A percentile compares a stretch with the other conserved stretches of the same genome.
phyloP scores from a whole-genome alignment of 495 filamentous ascomycete genomes.

The Chaetomium tenue region DNA sequence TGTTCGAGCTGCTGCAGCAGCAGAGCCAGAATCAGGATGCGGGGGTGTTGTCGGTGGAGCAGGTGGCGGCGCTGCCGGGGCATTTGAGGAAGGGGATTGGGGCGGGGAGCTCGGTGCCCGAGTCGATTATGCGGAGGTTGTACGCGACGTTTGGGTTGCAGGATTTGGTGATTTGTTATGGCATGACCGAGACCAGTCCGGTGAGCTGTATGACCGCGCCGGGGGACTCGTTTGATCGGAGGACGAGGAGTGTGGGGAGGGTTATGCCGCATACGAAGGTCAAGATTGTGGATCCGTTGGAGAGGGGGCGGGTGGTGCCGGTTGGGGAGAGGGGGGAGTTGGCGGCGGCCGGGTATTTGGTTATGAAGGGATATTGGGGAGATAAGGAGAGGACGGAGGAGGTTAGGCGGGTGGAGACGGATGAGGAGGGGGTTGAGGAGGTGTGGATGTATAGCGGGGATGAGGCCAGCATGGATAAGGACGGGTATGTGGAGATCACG shows the following conservation, averaged over 20 bases:
- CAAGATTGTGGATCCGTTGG: slow-evolving; percentile 71
- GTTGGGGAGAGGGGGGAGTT: slow-evolving; percentile 73
- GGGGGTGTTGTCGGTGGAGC: slow-evolving; percentile 15
- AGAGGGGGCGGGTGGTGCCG: slow-evolving; percentile 58
- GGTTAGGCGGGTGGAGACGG: slow-evolving; percentile 54
- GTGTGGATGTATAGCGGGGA: slow-evolving; percentile 72
- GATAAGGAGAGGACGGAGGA: slow-evolving; percentile 67
- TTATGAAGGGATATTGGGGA: slow-evolving; percentile 90
- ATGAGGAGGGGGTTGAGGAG: slow-evolving; percentile 47
- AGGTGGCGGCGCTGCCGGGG: slow-evolving; percentile 56
- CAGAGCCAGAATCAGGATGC: slow-evolving; percentile 18
- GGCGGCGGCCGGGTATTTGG: slow-evolving; percentile 76
- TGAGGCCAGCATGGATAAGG: slow-evolving; percentile 79
- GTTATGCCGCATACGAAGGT: slow-evolving; percentile 72
- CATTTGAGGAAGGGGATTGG: slow-evolving; percentile 84
- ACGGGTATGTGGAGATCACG: slow-evolving; percentile 64
- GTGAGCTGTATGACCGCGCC: slow-evolving; percentile 88
- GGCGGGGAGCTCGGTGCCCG: slow-evolving; percentile 81
- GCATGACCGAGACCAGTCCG: slow-evolving; percentile 97
- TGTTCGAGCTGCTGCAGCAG: slow-evolving; percentile 69
- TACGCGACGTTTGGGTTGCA: slow-evolving; percentile 73
- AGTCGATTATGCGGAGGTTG: slow-evolving; percentile 78
- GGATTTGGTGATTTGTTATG: slow-evolving; percentile 93
- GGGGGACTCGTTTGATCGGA: slow-evolving; percentile 73
- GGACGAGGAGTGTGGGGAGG: slow-evolving; percentile 72